A percentile compares a stretch with the other conserved stretches of the same genome.
These are phyloP conservation scores for Suillus alpinus DNA, from an alignment of 768 basidiomycete species.

Conservation along the genomic window DNA sequence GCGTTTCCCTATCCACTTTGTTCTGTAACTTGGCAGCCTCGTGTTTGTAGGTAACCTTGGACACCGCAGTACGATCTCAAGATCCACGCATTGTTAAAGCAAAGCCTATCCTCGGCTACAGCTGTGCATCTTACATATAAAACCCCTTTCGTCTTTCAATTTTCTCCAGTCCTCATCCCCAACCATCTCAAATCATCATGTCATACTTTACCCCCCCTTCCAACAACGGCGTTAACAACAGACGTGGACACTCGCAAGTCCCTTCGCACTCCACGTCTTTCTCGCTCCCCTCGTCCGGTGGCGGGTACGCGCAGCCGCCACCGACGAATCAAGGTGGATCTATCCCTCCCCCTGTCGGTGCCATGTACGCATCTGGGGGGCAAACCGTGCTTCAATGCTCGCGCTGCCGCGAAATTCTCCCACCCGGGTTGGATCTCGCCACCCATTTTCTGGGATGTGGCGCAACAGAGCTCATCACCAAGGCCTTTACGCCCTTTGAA, in stretches of 20 bases:
- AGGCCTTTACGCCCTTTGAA: slow-evolving; percentile 13
- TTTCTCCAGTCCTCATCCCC: background rate
- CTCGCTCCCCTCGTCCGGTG: background rate
- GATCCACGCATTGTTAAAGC: background rate
- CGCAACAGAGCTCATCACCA: slow-evolving; percentile 9
- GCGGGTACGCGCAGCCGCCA: background rate
- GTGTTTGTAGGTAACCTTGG: slow-evolving; percentile 5
- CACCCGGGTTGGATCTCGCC: slow-evolving; percentile 9
- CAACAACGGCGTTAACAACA: background rate
- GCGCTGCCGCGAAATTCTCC: slow-evolving; percentile 13
- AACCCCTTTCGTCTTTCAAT: background rate
- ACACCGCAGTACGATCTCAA: background rate
- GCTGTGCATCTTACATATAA: background rate
- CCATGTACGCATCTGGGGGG: background rate
- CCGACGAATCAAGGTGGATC: background rate
- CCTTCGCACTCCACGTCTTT: background rate
- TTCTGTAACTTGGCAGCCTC: background rate
- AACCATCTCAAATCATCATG: background rate
- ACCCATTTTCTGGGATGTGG: slow-evolving; percentile 15
- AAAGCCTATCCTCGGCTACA: background rate
- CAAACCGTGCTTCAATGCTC: slow-evolving; percentile 3
- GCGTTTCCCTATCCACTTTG: slow-evolving; percentile 1
- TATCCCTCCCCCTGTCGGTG: slow-evolving; percentile 6
- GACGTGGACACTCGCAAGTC: background rate
- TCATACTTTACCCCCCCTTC: background rate